Base-by-base conservation (phyloP, 768 basidiomycete species). In the Tubosaeta brunneosetosa region DNA sequence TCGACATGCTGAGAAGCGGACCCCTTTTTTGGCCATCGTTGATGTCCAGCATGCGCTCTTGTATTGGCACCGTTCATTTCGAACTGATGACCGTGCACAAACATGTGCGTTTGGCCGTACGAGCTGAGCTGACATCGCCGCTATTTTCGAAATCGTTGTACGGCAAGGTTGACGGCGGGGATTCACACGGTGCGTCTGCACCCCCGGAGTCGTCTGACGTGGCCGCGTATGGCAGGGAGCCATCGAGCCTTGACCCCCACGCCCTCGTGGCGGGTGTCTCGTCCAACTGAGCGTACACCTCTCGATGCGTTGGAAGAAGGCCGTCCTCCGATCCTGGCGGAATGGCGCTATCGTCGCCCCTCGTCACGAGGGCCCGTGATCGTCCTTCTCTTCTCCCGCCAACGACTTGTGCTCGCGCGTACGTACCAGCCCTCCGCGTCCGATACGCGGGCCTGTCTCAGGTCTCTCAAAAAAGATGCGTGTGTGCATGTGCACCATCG, bases 41-140 rank as follows among this genome's bases (percentile, higher is more conserved):
- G 65, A 34, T 61, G 59, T 57, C 66, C 66, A 71, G 25, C 45
- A n/a, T 19, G 22, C n/a, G 53, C 54, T 55, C 52, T 63, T 54
- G 49, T 54, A 42, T 45, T 56, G 61, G 47, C 9, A 45, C 56
- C 50, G 52, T 61, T 64, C 49, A 63, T 64, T 63, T 63, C 38
- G 13, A 31, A 55, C 37, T 50, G 58, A 60, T 65, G 60, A 49
- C 47, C 55, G 52, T 56, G 51, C 50, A 48, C 52, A 45, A 55
- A 25, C 25, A 25, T 6, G 52, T 31, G 32, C 22, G 42, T 64
- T 56, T 38, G 52, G 44, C 17, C 56, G 58, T 27, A 63, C 58
- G 31, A 64, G 53, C 26, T 49, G 53, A 51, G 62, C 50, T 44
- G 29, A n/a, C 46, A 65, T 53, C 38, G 58, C 52, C 44, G 43